A percentile compares a stretch with the other conserved stretches of the same genome.
These are phyloP conservation scores for Creolimax fragrantissima DNA, from an alignment of 78 protist genomes.

Conservation along the genomic window DNA sequence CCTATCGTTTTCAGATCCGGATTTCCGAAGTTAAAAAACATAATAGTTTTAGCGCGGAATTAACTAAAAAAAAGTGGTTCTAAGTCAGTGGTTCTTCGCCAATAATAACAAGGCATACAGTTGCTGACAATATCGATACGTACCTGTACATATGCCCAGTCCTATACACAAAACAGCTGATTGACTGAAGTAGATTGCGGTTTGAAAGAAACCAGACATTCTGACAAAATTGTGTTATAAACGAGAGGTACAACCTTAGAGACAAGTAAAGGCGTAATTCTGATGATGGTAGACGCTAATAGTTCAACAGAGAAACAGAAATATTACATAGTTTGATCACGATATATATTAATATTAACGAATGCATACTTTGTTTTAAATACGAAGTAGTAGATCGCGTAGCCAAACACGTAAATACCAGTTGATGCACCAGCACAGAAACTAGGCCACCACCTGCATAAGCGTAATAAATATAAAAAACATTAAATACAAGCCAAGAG, in stretches of 20 bases:
- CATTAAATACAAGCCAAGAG: background rate
- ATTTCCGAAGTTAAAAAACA: too few species aligned
- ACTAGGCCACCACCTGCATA: conserved; percentile 70
- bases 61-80: background rate
- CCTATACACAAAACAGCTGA: conserved; percentile 40
- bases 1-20: too few species aligned
- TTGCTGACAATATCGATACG: too few species aligned
- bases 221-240: background rate
- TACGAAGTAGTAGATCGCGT: conserved; percentile 75
- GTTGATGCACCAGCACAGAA: conserved; percentile 58
- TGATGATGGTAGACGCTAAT: background rate
- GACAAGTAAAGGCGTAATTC: background rate
- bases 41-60: background rate
- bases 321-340: background rate
- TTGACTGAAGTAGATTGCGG: conserved; percentile 60
- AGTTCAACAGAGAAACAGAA: background rate
- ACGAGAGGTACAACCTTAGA: background rate
- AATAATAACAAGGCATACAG: too few species aligned
- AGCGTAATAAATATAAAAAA: background rate
- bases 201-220: conserved; percentile 75
- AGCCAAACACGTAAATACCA: conserved; percentile 62
- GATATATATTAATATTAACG: too few species aligned
- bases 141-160: conserved; percentile 57
- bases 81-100: background rate
- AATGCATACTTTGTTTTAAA: conserved; percentile 40